Base-by-base conservation (phyloP, 1,284 basidiomycete species). In the Phellinidium pouzarii region DNA sequence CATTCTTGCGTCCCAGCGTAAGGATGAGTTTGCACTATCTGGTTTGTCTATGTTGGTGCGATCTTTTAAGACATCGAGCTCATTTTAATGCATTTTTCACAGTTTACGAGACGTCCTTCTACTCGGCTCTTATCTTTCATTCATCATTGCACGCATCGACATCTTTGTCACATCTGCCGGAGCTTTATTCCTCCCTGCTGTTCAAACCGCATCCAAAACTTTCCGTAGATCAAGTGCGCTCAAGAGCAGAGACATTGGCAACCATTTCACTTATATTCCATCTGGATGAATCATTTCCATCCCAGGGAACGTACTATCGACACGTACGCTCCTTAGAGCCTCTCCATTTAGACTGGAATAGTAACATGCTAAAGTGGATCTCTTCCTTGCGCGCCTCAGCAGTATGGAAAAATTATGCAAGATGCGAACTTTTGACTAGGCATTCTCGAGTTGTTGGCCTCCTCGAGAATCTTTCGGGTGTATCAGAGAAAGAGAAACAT, bases 101-200 rank as follows among this genome's bases (percentile, higher is more conserved):
- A 54, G 53, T 50, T 8, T 54, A 54, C 44, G 53, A 54, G 22
- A 42, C 42, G n/a, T 56, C 49, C 26, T 56, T 52, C 54, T 55
- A 49, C 45, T 49, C 53, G n/a, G 48, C 51, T 17, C 20, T 50
- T 14, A 31, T 48, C 14, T 52, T 56, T 31, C 12, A 47, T 9
- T 49, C 48, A 9, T 12, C 48, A 14, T 26, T 44, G 17, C 53
- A 54, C 26, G 53, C 47, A 9, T 27, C 48, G 4, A 41, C 53
- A 6, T 50, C 53, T 26, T 34, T 49, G 20, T 26, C 53, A 11
- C 40, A 46, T 17, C 47, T 54, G 8, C 40, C 42, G 20, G 46
- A 49, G 6, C 22, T 54, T 5, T 50, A 50, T 26, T 14, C 17
- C 11, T 7, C 27, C 5, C 45, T 48, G 19, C 14, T 45, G 12